These are phyloP conservation scores for Annulohypoxylon nitens DNA, from an alignment of 495 filamentous ascomycete genomes.

Conservation along the genomic window DNA sequence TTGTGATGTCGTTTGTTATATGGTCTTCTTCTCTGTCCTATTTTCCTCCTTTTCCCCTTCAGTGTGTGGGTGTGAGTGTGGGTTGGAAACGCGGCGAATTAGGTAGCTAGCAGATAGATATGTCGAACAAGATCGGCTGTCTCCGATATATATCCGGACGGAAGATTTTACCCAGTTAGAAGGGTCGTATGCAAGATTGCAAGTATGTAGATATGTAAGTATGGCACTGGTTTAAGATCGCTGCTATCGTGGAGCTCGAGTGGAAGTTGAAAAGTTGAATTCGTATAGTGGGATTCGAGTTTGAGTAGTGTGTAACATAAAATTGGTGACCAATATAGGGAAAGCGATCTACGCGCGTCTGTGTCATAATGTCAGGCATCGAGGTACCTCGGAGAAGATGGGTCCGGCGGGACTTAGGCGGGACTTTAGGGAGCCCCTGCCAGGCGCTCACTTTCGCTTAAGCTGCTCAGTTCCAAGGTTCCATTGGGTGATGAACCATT, in stretches of 20 bases:
- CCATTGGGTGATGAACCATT: conserved; percentile 8
- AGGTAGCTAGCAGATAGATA: not conserved
- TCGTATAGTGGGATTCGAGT: conserved; percentile 8
- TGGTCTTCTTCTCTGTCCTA: not conserved
- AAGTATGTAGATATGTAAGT: not conserved
- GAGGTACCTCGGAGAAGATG: conserved; percentile 21
- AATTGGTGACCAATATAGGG: conserved; percentile 1
- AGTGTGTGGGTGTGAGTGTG: not conserved
- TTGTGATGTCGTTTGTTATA: not conserved
- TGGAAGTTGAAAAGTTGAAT: not conserved
- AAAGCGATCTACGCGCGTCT: not conserved
- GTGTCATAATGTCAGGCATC: not conserved
- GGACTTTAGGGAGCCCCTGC: conserved; percentile 11
- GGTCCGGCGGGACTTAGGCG: conserved; percentile 10
- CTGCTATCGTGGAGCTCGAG: not conserved
- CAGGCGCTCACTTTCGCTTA: not conserved
- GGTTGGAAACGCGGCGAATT: not conserved
- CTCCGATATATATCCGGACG: not conserved
- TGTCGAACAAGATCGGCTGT: not conserved
- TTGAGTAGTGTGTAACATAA: conserved; percentile 8
- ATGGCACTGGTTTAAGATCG: not conserved
- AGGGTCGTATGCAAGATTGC: not conserved
- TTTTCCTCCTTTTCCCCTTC: not conserved
- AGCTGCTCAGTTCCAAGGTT: conserved; percentile 8
- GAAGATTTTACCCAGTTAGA: not conserved